Conservation (phyloP, 2,329 filamentous ascomycete genomes). For the Fusarium xylarioides region DNA sequence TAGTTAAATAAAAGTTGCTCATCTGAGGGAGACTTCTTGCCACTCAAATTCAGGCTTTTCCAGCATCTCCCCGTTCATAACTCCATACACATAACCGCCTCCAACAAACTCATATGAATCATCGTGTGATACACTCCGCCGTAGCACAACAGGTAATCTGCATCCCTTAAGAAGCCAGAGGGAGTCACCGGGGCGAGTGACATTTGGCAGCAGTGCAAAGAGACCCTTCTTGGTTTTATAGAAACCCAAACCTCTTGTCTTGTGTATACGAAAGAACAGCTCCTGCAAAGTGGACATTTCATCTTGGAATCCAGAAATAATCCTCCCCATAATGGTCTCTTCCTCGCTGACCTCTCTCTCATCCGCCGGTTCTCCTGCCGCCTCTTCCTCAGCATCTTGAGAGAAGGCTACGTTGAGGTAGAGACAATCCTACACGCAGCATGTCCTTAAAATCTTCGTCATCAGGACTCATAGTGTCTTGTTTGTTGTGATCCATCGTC, state of each 20-base stretch:
- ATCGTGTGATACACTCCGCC: neutral
- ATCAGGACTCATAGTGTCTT: neutral
- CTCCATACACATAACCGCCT: neutral
- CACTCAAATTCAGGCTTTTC: neutral
- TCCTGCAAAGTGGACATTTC: accelerated
- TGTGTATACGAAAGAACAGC: accelerated
- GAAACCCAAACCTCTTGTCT: neutral
- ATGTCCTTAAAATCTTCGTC: neutral
- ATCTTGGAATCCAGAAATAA: accelerated
- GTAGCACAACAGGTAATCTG: neutral
- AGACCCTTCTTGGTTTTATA: neutral
- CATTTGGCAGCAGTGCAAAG: neutral
- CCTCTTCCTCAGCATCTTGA: accelerated
- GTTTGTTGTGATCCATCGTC: neutral
- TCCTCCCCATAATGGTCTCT: neutral
- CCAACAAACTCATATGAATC: neutral
- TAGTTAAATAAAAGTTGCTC: too few species aligned
- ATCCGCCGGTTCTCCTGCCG: too few species aligned
- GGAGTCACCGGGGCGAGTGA: neutral
- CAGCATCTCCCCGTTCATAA: neutral
- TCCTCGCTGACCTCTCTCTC: accelerated
- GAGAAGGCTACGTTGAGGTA: neutral
- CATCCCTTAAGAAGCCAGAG: neutral
- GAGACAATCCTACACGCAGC: accelerated
- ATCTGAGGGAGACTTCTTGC: neutral